A percentile compares a stretch with the other conserved stretches of the same genome.
phyloP scores from a whole-genome alignment of 345 rosid genomes.

The Populus euphratica region DNA sequence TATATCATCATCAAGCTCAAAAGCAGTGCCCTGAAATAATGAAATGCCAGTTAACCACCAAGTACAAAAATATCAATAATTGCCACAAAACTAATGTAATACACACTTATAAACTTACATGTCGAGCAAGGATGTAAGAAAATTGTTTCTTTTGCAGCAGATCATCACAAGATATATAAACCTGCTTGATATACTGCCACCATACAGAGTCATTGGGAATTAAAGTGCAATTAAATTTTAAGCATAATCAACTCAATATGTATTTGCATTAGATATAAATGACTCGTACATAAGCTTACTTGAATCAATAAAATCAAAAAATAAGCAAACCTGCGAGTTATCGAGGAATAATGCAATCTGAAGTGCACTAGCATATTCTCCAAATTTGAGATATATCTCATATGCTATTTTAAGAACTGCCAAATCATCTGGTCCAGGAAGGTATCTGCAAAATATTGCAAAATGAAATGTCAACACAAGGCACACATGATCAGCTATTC shows the following conservation, averaged over 20 bases:
- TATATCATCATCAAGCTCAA: conserved; percentile 70
- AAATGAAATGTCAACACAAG: conserved; percentile 12
- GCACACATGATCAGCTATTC: background rate
- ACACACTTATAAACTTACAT: conserved; percentile 48
- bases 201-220: background rate
- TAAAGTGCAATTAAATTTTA: background rate
- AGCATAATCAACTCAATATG: background rate
- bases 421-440: conserved; percentile 89
- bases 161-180: conserved; percentile 74
- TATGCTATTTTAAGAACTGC: conserved; percentile 71
- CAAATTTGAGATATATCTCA: conserved; percentile 68
- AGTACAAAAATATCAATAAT: background rate
- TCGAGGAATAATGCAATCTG: conserved; percentile 81
- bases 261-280: background rate
- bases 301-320: background rate
- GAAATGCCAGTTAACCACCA: conserved; percentile 11
- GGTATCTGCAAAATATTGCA: conserved; percentile 52
- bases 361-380: conserved; percentile 70
- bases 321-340: conserved; percentile 64
- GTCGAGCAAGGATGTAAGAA: conserved; percentile 83
- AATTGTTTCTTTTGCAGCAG: conserved; percentile 71
- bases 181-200: conserved; percentile 71
- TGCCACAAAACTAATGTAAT: background rate
- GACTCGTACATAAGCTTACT: background rate
- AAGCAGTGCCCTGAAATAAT: conserved; percentile 56